A percentile compares a stretch with the other conserved stretches of the same genome.
These are phyloP conservation scores for Bacterosira constricta DNA, from an alignment of 108 stramenopile genomes.

Conservation along the genomic window DNA sequence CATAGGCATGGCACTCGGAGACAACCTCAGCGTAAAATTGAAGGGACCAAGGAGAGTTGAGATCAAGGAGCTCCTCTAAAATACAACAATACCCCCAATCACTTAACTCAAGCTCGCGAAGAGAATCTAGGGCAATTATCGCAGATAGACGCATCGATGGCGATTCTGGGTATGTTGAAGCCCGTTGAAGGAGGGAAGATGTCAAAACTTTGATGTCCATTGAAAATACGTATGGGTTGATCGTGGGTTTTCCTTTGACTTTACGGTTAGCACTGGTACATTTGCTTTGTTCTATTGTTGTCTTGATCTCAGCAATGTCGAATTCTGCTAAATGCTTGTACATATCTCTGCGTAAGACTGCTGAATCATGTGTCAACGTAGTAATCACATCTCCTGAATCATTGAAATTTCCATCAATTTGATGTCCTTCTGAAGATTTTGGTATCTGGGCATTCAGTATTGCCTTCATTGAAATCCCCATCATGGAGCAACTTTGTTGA, in stretches of 20 bases:
- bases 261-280: background rate
- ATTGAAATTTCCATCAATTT: background rate
- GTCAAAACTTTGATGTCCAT: background rate
- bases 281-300: background rate
- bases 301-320: conserved; percentile 4
- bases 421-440: background rate
- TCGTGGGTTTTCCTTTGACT: background rate
- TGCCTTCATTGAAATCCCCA: conserved; percentile 35
- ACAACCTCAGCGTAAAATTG: conserved; percentile 46
- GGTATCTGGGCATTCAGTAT: conserved; percentile 21
- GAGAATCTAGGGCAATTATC: conserved; percentile 18
- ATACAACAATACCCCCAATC: conserved; percentile 4
- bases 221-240: background rate
- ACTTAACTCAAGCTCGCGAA: conserved; percentile 7
- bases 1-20: conserved; percentile 29
- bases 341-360: conserved; percentile 38
- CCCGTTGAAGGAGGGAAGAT: conserved; percentile 12
- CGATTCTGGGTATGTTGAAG: background rate
- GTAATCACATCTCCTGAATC: background rate
- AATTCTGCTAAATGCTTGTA: conserved; percentile 21
- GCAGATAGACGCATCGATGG: conserved; percentile 29
- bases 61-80: conserved; percentile 9
- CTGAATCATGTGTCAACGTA: conserved; percentile 16
- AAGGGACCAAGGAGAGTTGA: background rate
- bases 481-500: conserved; percentile 11